These are phyloP conservation scores for Arthrinium phaeospermum DNA, from an alignment of 2,329 filamentous ascomycete species.

Conservation along the genomic window DNA sequence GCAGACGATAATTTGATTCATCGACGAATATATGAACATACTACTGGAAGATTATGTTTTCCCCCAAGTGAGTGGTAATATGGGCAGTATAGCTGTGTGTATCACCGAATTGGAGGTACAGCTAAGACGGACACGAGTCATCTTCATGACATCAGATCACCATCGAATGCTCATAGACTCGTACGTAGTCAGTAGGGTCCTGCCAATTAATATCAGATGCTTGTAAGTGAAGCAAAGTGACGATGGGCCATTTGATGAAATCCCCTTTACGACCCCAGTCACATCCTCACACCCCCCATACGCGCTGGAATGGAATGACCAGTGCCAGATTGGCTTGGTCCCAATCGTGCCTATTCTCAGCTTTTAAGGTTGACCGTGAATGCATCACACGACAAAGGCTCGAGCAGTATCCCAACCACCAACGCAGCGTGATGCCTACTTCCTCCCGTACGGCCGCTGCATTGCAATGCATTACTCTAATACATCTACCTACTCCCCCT, in stretches of 20 bases:
- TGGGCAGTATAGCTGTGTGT: not conserved
- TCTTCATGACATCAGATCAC: not conserved
- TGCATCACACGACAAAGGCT: slow-evolving; percentile 15
- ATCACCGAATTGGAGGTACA: not conserved
- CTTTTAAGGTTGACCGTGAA: slow-evolving; percentile 1
- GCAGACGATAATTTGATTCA: not conserved
- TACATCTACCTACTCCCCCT: not conserved
- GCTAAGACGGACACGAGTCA: not conserved
- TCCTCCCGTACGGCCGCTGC: not conserved
- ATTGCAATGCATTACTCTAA: not conserved
- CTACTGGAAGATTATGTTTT: not conserved
- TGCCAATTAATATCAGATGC: not conserved
- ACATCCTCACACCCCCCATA: not conserved
- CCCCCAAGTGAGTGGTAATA: not conserved
- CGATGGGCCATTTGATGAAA: not conserved
- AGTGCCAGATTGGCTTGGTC: not conserved
- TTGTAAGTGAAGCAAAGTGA: not conserved
- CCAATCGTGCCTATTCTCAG: not conserved
- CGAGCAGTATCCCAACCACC: not conserved
- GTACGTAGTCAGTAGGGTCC: too few species aligned
- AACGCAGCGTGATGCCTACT: not conserved
- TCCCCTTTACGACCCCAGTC: not conserved
- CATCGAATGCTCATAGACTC: not conserved
- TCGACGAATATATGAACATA: not conserved
- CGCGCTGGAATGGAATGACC: not conserved